Evolutionary conservation across 2,329 filamentous ascomycete species (phyloP).

Genomic region (Mycosphaerella sp.): DNA sequence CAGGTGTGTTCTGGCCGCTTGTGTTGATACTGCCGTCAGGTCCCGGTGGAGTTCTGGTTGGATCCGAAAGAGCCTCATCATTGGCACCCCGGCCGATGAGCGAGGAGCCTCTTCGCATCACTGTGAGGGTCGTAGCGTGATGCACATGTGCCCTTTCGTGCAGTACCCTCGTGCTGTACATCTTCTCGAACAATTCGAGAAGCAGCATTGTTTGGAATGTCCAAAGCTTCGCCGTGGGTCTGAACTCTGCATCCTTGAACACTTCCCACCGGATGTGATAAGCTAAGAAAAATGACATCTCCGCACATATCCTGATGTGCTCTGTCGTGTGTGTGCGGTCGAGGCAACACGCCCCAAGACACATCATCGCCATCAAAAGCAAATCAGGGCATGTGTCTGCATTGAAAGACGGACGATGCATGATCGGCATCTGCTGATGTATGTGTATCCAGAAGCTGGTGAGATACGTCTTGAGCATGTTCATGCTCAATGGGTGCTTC

Average conservation of each 20-base stretch:
- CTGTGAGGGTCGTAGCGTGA: constrained; percentile 86
- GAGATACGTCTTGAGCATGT: constrained; percentile 95
- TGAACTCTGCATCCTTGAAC: constrained; percentile 84
- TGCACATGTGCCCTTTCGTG: constrained; percentile 96
- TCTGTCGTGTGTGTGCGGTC: constrained; percentile 73
- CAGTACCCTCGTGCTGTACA: constrained; percentile 85
- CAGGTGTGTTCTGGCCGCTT: constrained; percentile 55
- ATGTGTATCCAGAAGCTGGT: constrained; percentile 93
- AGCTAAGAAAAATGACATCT: constrained; percentile 81
- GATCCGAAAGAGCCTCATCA: constrained; percentile 69
- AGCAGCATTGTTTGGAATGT: constrained; percentile 87
- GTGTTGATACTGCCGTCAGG: constrained; percentile 45
- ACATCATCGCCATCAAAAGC: constrained; percentile 80
- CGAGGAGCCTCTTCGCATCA: constrained; percentile 91
- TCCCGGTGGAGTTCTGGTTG: constrained; percentile 40
- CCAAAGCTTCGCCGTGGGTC: constrained; percentile 91
- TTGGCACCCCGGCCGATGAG: constrained; percentile 78
- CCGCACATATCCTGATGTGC: constrained; percentile 68
- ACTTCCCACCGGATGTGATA: constrained; percentile 95
- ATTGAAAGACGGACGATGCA: constrained; percentile 90
- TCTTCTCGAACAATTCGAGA: constrained; percentile 93
- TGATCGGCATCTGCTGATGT: constrained; percentile 86
- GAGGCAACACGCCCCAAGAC: constrained; percentile 82
- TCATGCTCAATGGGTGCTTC: constrained; percentile 64
- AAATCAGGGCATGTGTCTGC: constrained; percentile 81